phyloP scores from a whole-genome alignment of 371 early-diverging fungal genomes.

The Capniomyces stellatus region DNA sequence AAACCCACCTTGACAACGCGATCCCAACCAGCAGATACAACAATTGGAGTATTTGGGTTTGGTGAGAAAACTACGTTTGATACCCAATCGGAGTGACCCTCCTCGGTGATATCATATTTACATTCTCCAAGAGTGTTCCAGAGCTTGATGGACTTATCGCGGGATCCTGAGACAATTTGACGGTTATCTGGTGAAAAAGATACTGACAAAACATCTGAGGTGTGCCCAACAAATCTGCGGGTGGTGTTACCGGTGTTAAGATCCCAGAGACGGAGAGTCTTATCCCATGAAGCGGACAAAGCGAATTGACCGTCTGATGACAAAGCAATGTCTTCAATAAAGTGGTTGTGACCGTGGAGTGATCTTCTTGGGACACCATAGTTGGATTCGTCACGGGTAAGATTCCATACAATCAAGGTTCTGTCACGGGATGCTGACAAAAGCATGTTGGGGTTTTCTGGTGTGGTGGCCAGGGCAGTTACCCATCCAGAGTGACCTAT shows the following conservation, averaged over 20 bases:
- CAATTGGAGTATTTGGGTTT: slow-evolving; percentile 91
- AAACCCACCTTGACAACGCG: slow-evolving; percentile 87
- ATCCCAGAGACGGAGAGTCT: slow-evolving; percentile 97
- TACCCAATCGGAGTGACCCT: slow-evolving; percentile 95
- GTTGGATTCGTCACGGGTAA: slow-evolving; percentile 77
- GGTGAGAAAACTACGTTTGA: slow-evolving; percentile 98
- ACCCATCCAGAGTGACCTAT: slow-evolving; percentile 68
- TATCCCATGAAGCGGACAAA: slow-evolving; percentile 95
- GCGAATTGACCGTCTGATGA: slow-evolving; percentile 96
- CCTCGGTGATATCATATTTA: slow-evolving; percentile 87
- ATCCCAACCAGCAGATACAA: slow-evolving; percentile 98
- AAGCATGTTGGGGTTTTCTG: slow-evolving; percentile 79
- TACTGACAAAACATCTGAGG: slow-evolving; percentile 90
- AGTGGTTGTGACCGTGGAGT: slow-evolving; percentile 89
- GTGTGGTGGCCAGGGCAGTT: slow-evolving; percentile 84
- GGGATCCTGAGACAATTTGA: slow-evolving; percentile 93
- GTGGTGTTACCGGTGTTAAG: slow-evolving; percentile 83
- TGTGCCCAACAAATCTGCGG: slow-evolving; percentile 93
- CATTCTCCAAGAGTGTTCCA: slow-evolving; percentile 99
- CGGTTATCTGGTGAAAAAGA: slow-evolving; percentile 98
- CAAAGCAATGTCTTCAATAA: slow-evolving; percentile 90
- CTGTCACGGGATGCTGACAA: slow-evolving; percentile 91
- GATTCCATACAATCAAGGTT: slow-evolving; percentile 89
- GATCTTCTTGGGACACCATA: slow-evolving; percentile 83
- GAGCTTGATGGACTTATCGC: slow-evolving; percentile 97